Conservation (phyloP, 768 basidiomycete genomes). For the Tricholoma hemisulphureum region DNA sequence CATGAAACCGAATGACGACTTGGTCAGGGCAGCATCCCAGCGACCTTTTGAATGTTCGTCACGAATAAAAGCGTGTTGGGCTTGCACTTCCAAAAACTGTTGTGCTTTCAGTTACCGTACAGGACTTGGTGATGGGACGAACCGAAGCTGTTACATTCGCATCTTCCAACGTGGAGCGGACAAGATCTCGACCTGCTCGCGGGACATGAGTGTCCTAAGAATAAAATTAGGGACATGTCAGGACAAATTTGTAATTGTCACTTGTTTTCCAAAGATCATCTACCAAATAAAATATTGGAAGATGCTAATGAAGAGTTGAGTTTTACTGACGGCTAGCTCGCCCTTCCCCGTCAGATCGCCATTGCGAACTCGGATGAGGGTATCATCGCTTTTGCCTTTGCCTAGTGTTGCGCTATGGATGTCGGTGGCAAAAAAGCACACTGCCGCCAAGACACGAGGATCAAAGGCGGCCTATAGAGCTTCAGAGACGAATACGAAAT, state of each 20-base stretch:
- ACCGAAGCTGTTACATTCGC: constrained; percentile 71
- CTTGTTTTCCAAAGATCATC: constrained; percentile 97
- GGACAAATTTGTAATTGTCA: constrained; percentile 27
- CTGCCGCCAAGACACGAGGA: constrained; percentile 72
- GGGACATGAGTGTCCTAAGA: constrained; percentile 89
- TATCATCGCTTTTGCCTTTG: constrained; percentile 79
- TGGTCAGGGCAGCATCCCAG: constrained; percentile 92
- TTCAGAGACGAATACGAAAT: background rate
- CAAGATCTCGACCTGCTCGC: constrained; percentile 79
- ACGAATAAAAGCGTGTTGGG: constrained; percentile 95
- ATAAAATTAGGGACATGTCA: background rate
- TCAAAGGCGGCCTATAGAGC: constrained; percentile 79
- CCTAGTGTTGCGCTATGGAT: constrained; percentile 87
- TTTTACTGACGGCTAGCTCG: constrained; percentile 72
- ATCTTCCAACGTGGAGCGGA: constrained; percentile 81
- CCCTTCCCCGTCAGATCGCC: constrained; percentile 79
- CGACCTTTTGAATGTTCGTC: constrained; percentile 91
- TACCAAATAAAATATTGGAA: constrained; percentile 23
- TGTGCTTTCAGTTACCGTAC: background rate
- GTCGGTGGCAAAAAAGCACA: constrained; percentile 96
- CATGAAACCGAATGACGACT: constrained; percentile 79
- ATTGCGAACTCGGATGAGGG: constrained; percentile 66
- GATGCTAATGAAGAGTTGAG: background rate
- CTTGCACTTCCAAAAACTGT: constrained; percentile 93
- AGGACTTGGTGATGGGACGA: constrained; percentile 22